Conservation (phyloP, 306 rosid genomes). For the Parietaria judaica region DNA sequence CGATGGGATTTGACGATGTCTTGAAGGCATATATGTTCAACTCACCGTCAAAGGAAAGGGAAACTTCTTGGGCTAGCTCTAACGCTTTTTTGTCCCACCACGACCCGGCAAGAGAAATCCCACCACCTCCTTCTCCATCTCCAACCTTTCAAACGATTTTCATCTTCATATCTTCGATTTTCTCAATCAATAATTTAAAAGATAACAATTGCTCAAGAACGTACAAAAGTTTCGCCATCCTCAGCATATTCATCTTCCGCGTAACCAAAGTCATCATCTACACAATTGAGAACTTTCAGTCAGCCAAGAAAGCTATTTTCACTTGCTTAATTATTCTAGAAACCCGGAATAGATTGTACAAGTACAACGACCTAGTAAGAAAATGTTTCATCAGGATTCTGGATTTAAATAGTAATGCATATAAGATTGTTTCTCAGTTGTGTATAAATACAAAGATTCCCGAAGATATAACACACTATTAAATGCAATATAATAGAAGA, state of each 20-base stretch:
- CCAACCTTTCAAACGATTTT: slow-evolving; percentile 49
- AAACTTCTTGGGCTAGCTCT: slow-evolving; percentile 68
- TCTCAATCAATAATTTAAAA: neutral
- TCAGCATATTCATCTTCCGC: slow-evolving; percentile 27
- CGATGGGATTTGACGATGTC: slow-evolving; percentile 49
- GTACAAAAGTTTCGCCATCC: slow-evolving; percentile 51
- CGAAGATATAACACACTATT: no score
- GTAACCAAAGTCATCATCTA: slow-evolving; percentile 40
- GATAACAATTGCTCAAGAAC: slow-evolving; percentile 12
- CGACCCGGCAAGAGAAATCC: slow-evolving; percentile 72
- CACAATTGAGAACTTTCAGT: slow-evolving; percentile 20
- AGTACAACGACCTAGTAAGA: no score
- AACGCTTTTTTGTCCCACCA: slow-evolving; percentile 93
- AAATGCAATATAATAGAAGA: no score
- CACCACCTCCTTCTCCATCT: slow-evolving; percentile 88
- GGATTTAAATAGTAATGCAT: no score
- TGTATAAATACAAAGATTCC: no score
- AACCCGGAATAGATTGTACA: no score
- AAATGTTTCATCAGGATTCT: no score
- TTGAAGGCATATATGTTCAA: slow-evolving; percentile 72
- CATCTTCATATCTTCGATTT: neutral
- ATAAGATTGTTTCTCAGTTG: no score
- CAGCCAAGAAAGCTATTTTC: neutral
- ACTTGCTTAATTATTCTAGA: no score
- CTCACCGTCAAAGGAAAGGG: slow-evolving; percentile 57